Percentiles rank a stretch among this genome's conserved stretches.
phyloP scores from a whole-genome alignment of 345 rosid genomes.

The Eucalyptus grandis region DNA sequence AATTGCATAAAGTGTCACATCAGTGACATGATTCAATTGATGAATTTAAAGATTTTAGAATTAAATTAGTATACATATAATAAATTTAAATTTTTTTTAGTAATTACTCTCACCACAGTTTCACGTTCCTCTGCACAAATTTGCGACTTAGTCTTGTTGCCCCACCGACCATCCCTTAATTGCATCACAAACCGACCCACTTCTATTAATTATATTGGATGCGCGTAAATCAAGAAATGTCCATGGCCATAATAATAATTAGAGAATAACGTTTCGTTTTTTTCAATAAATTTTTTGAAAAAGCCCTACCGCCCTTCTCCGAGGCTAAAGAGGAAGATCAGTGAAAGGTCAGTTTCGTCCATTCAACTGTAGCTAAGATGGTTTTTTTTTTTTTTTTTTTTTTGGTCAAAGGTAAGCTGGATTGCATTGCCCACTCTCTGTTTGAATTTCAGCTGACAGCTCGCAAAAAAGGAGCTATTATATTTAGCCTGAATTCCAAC shows the following conservation, averaged over 20 bases:
- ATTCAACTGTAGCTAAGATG: background rate
- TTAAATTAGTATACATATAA: too few relatives aligned
- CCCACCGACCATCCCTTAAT: background rate
- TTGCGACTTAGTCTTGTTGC: background rate
- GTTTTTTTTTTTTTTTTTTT: too few relatives aligned
- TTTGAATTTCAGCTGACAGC: background rate
- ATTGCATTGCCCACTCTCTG: background rate
- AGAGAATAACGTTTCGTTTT: background rate
- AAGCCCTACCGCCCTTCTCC: background rate
- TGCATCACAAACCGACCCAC: background rate
- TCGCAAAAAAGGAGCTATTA: background rate
- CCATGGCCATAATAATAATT: background rate
- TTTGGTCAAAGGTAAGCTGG: background rate
- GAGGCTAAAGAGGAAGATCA: background rate
- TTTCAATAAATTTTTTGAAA: too few relatives aligned
- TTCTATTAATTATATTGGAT: background rate
- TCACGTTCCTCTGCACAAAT: background rate
- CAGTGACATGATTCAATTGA: too few relatives aligned
- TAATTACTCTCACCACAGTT: background rate
- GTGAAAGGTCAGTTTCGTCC: background rate
- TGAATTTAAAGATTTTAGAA: fast-evolving
- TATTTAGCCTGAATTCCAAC: background rate
- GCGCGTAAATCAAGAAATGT: background rate
- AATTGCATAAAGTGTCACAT: background rate
- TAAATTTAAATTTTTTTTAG: too few relatives aligned